Conservation (phyloP, 306 rosid genomes). For the Quercus alba region DNA sequence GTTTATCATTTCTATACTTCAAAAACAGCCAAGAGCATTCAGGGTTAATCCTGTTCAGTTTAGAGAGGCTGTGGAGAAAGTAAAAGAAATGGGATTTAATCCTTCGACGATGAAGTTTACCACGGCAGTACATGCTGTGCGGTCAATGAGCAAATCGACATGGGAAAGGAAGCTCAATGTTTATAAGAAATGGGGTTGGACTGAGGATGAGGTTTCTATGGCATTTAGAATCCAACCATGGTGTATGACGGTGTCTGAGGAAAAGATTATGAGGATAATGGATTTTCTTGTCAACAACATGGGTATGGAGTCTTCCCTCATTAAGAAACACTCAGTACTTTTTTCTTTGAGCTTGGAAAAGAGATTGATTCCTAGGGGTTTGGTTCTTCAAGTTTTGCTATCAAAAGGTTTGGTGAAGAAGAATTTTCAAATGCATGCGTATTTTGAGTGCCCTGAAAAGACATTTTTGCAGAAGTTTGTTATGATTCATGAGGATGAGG, state of each 20-base stretch:
- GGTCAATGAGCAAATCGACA: too few relatives aligned
- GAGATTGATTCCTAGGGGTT: too few relatives aligned
- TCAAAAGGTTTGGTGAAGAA: too few relatives aligned
- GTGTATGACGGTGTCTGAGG: constrained; percentile 32
- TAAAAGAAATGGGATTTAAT: constrained; percentile 26
- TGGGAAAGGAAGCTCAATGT: too few relatives aligned
- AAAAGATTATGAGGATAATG: constrained; percentile 27
- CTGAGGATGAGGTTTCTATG: constrained; percentile 18
- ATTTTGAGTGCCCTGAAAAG: too few relatives aligned
- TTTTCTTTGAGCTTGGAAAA: too few relatives aligned
- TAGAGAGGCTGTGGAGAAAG: constrained; percentile 20
- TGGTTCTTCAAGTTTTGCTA: too few relatives aligned
- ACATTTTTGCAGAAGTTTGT: too few relatives aligned
- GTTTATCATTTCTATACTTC: background rate
- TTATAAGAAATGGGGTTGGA: constrained; percentile 56
- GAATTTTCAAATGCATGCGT: too few relatives aligned
- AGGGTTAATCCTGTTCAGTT: background rate
- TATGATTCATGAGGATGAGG: too few relatives aligned
- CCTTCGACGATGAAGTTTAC: constrained; percentile 10
- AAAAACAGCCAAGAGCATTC: constrained; percentile 12
- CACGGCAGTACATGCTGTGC: constrained; percentile 18
- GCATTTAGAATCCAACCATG: constrained; percentile 33
- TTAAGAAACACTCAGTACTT: background rate
- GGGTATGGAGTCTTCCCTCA: constrained; percentile 29
- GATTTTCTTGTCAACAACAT: constrained; percentile 32